A percentile compares a stretch with the other conserved stretches of the same genome.
These are phyloP conservation scores for Phytophthora capsici DNA, from an alignment of 352 stramenopile genomes.

Conservation along the genomic window DNA sequence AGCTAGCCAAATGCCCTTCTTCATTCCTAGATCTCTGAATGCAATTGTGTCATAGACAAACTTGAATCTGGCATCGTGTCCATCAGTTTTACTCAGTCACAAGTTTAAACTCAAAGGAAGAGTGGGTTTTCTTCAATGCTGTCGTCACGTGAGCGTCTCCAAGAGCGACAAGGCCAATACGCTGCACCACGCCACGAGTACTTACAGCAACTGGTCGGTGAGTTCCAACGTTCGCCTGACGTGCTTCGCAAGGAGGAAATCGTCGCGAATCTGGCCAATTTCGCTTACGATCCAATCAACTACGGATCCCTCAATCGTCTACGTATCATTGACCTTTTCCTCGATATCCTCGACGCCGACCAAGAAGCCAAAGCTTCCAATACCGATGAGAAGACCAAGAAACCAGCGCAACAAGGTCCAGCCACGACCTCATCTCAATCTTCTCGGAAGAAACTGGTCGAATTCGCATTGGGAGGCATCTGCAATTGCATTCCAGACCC, in stretches of 20 bases:
- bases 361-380: slow-evolving; percentile 26
- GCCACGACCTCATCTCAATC: slow-evolving; percentile 1
- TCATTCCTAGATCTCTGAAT: slow-evolving; percentile 3
- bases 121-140: slow-evolving; percentile 47
- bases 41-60: slow-evolving; percentile 29
- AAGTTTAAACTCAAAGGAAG: not conserved
- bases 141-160: slow-evolving; percentile 60
- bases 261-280: slow-evolving; percentile 83
- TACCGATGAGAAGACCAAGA: slow-evolving; percentile 7
- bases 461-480: slow-evolving; percentile 79
- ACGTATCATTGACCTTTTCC: slow-evolving; percentile 77
- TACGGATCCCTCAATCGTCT: slow-evolving; percentile 62
- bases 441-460: slow-evolving; percentile 47
- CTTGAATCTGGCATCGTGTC: slow-evolving; percentile 6
- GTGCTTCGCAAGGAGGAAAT: slow-evolving; percentile 74
- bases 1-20: not conserved
- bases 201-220: slow-evolving; percentile 74
- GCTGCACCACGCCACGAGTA: slow-evolving; percentile 78
- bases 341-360: slow-evolving; percentile 69
- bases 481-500: slow-evolving; percentile 80
- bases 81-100: slow-evolving; percentile 8
- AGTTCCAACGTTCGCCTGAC: slow-evolving; percentile 74
- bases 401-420: slow-evolving; percentile 7
- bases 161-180: slow-evolving; percentile 69
- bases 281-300: slow-evolving; percentile 89